Evolutionary conservation across 805 yeast species (phyloP).

Genomic region (Candida chilensis): DNA sequence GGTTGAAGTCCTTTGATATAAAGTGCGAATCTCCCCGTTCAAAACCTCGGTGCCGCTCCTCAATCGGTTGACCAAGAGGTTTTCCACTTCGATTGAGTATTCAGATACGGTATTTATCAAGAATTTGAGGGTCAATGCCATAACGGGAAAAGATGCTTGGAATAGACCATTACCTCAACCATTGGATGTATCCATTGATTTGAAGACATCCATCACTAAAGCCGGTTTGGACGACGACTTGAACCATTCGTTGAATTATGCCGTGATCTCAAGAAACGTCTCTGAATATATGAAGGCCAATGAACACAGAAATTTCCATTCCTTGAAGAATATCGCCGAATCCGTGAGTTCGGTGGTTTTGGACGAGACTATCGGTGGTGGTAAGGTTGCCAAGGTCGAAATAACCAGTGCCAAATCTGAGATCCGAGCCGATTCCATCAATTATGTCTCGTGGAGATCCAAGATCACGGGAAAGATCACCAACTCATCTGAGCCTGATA

Average conservation of each 20-base stretch:
- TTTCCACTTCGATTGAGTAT: too few relatives aligned
- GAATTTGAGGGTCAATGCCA: constrained; percentile 51
- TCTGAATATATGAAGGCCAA: constrained; percentile 36
- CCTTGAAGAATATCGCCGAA: constrained; percentile 38
- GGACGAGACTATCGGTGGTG: constrained; percentile 33
- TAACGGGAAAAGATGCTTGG: constrained; percentile 74
- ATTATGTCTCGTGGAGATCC: constrained; percentile 26
- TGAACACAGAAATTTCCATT: constrained; percentile 26
- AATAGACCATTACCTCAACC: constrained; percentile 59
- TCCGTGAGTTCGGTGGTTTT: constrained; percentile 34
- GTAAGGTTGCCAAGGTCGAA: constrained; percentile 26
- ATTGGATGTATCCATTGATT: constrained; percentile 45
- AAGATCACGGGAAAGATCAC: constrained; percentile 10
- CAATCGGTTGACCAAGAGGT: too few relatives aligned
- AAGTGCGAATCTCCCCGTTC: too few relatives aligned
- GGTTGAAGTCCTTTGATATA: too few relatives aligned
- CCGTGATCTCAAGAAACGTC: constrained; percentile 67
- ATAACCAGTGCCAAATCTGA: constrained; percentile 45
- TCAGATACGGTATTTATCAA: constrained; percentile 37
- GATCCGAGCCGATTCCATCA: constrained; percentile 45
- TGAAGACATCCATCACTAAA: constrained; percentile 56
- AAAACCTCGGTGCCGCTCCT: too few relatives aligned
- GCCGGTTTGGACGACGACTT: constrained; percentile 83
- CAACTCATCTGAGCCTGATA: constrained; percentile 7
- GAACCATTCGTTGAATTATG: constrained; percentile 79